Evolutionary conservation across 345 rosid genomes (phyloP), one percentile per base, ranked within the genome.

Genomic region (Eucalyptus sideroxylon): DNA sequence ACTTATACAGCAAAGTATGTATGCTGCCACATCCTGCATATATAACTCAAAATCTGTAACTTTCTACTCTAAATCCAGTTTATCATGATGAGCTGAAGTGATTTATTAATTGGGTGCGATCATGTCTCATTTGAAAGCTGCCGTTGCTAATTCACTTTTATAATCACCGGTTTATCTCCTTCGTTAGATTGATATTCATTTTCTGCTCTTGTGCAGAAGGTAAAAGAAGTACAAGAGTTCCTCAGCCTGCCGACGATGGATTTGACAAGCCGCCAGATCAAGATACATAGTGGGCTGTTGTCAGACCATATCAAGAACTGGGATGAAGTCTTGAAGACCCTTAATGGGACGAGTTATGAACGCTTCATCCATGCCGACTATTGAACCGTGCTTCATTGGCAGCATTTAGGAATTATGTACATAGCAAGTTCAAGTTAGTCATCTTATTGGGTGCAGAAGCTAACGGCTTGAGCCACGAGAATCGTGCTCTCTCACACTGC

Each of bases 191-290:
- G 17, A 24, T 15, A 62, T n/a, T 89, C 69, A 62, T 62, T 62
- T 30, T 62, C 69, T 0, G 17, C 69, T 13, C 50, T 89, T 82
- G 82, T 92, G 94, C 96, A 98, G 99, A 97, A 90, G 92, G 92
- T 97, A 88, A 89, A 93, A 86, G 96, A 96, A 53, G 99, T 97
- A 88, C 96, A 94, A 80, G 95, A 93, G 89, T 98, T 97, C 89
- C 92, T 98, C 50, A 92, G 94, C 92, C 93, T 98, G 50, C 98
- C 98, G 1, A 67, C 34, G 80, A 94, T 92, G 93, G 90, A 94
- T 65, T 90, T 98, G 88, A 93, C 90, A 17, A 98, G 99, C 89
- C 96, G 94, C n/a, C 99, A 98, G 86, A 96, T 98, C 86, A 98
- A 98, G 56, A 98, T 98, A 92, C 99, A 98, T 91, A 93, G 93